A percentile compares a stretch with the other conserved stretches of the same genome.
Evolutionary conservation across 768 basidiomycete species (phyloP).

Genomic region (Mrakia hoshinonis): DNA sequence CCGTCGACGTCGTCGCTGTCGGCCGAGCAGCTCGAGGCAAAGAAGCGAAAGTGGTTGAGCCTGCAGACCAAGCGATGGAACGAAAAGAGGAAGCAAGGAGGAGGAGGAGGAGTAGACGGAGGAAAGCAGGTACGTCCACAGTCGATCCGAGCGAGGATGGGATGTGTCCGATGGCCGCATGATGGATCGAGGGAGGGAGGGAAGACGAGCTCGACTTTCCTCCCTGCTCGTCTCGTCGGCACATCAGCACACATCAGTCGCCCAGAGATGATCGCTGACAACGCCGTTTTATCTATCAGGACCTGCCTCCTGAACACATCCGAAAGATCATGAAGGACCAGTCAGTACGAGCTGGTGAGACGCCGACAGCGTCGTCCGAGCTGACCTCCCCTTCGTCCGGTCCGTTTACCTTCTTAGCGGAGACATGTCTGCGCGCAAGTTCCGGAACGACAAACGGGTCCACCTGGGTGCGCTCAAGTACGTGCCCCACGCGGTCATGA

Average conservation of each 20-base stretch:
- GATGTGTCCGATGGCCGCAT: background rate
- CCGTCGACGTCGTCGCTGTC: slow-evolving; percentile 41
- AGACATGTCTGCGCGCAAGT: slow-evolving; percentile 99
- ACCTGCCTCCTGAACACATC: slow-evolving; percentile 92
- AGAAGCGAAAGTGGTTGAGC: slow-evolving; percentile 91
- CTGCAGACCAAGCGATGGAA: slow-evolving; percentile 89
- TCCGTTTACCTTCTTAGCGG: slow-evolving; percentile 43
- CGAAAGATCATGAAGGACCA: slow-evolving; percentile 99
- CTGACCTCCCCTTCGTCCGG: too few relatives aligned
- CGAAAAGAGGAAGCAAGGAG: slow-evolving; percentile 65
- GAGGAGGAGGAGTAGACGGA: slow-evolving; percentile 41
- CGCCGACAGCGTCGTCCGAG: too few relatives aligned
- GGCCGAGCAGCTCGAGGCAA: slow-evolving; percentile 69
- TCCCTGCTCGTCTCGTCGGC: background rate
- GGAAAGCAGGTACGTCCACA: slow-evolving; percentile 37
- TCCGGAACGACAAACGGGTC: slow-evolving; percentile 97
- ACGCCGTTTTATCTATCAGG: slow-evolving; percentile 45
- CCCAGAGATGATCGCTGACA: background rate
- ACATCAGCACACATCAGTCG: background rate
- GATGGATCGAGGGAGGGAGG: background rate
- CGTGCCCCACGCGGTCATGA: slow-evolving; percentile 98
- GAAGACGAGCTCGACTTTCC: background rate
- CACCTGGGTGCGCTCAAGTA: slow-evolving; percentile 93
- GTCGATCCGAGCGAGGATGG: background rate
- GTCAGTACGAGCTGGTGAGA: too few relatives aligned